Conservation (phyloP, 2,329 filamentous ascomycete species). For the Phialemonium atrogriseum region DNA sequence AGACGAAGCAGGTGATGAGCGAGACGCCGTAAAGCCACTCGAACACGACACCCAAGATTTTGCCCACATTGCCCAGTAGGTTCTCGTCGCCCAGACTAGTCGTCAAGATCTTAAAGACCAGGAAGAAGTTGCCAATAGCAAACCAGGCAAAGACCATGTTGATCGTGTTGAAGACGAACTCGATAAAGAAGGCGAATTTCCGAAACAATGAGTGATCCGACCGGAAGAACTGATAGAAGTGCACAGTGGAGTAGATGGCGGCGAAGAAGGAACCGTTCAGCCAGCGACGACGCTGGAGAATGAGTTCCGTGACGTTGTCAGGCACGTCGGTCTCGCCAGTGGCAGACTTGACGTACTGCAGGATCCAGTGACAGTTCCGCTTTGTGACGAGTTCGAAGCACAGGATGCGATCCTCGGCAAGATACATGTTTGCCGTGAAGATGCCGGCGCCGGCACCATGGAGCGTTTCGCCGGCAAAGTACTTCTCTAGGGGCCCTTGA, state of each 20-base stretch:
- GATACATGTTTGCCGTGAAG: slow-evolving; percentile 95
- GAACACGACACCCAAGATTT: slow-evolving; percentile 79
- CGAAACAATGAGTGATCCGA: slow-evolving; percentile 82
- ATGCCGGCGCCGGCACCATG: slow-evolving; percentile 89
- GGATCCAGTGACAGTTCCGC: slow-evolving; percentile 92
- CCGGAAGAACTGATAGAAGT: slow-evolving; percentile 94
- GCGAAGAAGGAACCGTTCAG: slow-evolving; percentile 98
- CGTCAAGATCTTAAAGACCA: slow-evolving; percentile 96
- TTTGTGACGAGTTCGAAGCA: slow-evolving; percentile 97
- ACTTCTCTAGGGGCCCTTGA: slow-evolving; percentile 87
- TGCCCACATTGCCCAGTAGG: slow-evolving; percentile 69
- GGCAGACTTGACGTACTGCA: slow-evolving; percentile 97
- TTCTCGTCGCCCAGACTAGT: slow-evolving; percentile 64
- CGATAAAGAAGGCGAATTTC: slow-evolving; percentile 83
- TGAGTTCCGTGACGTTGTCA: slow-evolving; percentile 86
- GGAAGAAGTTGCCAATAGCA: slow-evolving; percentile 95
- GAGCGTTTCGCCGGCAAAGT: slow-evolving; percentile 94
- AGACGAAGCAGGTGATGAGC: slow-evolving; percentile 87
- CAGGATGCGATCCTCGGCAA: slow-evolving; percentile 82
- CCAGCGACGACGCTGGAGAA: slow-evolving; percentile 93
- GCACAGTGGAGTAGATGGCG: slow-evolving; percentile 86
- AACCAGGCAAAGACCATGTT: slow-evolving; percentile 99
- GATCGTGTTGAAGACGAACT: slow-evolving; percentile 89
- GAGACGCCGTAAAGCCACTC: slow-evolving; percentile 94
- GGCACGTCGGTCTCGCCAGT: slow-evolving; percentile 97